Evolutionary conservation across 2,329 filamentous ascomycete genomes (phyloP), one percentile per base, ranked within the genome.

Genomic region (Boeremia exigua): DNA sequence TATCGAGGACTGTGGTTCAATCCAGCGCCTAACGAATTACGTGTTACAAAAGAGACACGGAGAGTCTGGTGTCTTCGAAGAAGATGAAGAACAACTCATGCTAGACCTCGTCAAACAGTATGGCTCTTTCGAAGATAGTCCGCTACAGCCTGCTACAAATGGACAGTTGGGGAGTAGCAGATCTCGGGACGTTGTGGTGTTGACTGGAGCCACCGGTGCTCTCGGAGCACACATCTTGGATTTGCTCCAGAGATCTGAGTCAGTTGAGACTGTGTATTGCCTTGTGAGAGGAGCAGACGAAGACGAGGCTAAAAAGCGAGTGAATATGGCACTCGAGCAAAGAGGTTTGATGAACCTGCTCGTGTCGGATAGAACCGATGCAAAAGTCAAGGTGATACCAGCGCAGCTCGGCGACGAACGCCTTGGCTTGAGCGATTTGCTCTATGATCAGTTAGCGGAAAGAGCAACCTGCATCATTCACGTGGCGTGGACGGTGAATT

Each of bases 401-500:
- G 79, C 79, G 34, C 72, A 78, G 37, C 73, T 88, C n/a, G 76
- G 78, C 4, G 70, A 82, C 5, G 25, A 71, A 2, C 65, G 69
- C 7, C 77, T 88, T 2, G 85, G 84, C 1, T 71, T 88, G 2
- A 64, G 73, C 3, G 54, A 68, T 1, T 63, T 73, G 0, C 65
- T 73, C 6, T 83, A 83, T 64, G 54, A 71, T 2, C 56, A 68
- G 2, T 65, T 87, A 1, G 73, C 75, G 0, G 58, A 60, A 3
- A 73, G 81, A 52, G 72, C 78, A 1, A 83, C 81, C 1, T 69
- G 80, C 2, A 77, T 91, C 15, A 80, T 90, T 50, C 86, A 88
- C 67, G 78, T 86, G 7, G 86, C 86, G 17, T 88, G 86, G 86
- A 79, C 82, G 2, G 86, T 88, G 15, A 88, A 88, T 70, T 88